These are phyloP conservation scores for Daldinia decipiens DNA, from an alignment of 495 filamentous ascomycete species.

Conservation along the genomic window DNA sequence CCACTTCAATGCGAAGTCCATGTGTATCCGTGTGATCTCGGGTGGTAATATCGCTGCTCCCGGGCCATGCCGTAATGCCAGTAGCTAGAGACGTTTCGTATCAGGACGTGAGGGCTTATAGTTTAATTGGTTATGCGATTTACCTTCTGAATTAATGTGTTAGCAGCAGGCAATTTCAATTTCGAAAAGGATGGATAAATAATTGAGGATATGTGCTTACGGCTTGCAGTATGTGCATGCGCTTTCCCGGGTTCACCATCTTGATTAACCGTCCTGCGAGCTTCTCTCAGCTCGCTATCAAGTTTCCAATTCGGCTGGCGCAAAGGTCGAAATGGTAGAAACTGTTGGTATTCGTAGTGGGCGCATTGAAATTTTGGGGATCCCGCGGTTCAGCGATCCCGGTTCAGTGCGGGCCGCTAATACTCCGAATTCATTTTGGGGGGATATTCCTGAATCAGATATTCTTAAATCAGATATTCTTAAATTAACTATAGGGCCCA, in stretches of 20 bases:
- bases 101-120: constrained; percentile 30
- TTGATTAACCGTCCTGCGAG: constrained; percentile 51
- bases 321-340: constrained; percentile 20
- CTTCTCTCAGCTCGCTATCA: constrained; percentile 31
- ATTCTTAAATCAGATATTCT: neutral
- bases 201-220: constrained; percentile 60
- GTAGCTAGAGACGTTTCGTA: constrained; percentile 63
- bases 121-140: constrained; percentile 16
- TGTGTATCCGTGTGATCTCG: constrained; percentile 82
- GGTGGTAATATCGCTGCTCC: constrained; percentile 83
- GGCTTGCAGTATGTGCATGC: constrained; percentile 79
- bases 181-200: neutral
- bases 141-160: constrained; percentile 50
- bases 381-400: neutral
- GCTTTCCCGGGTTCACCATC: constrained; percentile 83
- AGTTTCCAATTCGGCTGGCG: constrained; percentile 29
- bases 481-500: neutral
- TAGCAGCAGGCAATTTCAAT: constrained; percentile 21
- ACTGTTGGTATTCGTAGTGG: neutral
- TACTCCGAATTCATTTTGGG: constrained; percentile 1
- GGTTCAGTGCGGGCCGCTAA: neutral
- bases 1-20: constrained; percentile 77
- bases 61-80: constrained; percentile 76
- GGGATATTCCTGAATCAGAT: too few species aligned
- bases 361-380: constrained; percentile 30